A percentile compares a stretch with the other conserved stretches of the same genome.
These are phyloP conservation scores for Fusarium domesticum DNA, from an alignment of 2,329 filamentous ascomycete species.

Conservation along the genomic window DNA sequence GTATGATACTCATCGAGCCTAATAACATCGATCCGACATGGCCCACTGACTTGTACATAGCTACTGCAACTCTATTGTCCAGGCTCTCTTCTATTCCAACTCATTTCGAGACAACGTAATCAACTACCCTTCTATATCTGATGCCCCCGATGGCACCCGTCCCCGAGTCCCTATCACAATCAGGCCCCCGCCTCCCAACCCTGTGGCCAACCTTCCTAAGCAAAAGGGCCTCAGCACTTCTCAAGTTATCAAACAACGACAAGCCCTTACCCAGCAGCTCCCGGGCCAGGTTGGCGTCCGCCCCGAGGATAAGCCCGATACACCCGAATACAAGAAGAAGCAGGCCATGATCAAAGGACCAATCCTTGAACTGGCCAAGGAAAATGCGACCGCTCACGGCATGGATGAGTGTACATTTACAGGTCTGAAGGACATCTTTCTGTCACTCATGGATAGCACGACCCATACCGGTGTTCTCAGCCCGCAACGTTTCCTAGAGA, in stretches of 20 bases:
- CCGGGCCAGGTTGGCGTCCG: slow-evolving; percentile 55
- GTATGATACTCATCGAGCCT: slow-evolving; percentile 49
- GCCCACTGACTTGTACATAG: slow-evolving; percentile 46
- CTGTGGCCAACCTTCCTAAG: slow-evolving; percentile 39
- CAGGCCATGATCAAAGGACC: slow-evolving; percentile 85
- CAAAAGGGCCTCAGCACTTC: slow-evolving; percentile 53
- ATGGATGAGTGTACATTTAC: slow-evolving; percentile 97
- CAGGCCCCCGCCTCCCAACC: slow-evolving; percentile 50
- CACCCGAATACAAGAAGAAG: slow-evolving; percentile 97
- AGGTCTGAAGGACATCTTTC: slow-evolving; percentile 92
- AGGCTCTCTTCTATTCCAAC: slow-evolving; percentile 93
- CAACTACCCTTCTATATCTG: slow-evolving; percentile 77
- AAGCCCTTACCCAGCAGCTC: slow-evolving; percentile 53
- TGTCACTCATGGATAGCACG: slow-evolving; percentile 76
- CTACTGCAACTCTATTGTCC: slow-evolving; percentile 97
- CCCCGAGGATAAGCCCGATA: slow-evolving; percentile 90
- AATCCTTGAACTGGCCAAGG: slow-evolving; percentile 77
- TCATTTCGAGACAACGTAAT: slow-evolving; percentile 92
- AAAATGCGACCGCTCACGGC: slow-evolving; percentile 75
- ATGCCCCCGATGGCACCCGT: slow-evolving; percentile 60
- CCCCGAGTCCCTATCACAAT: slow-evolving; percentile 60
- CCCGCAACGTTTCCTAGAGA: slow-evolving; percentile 88
- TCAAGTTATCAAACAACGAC: slow-evolving; percentile 56
- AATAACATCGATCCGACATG: neutral
- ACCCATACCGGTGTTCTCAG: slow-evolving; percentile 87